Conservation (phyloP, 139 green algal species). For the Medakamo hakoo region DNA sequence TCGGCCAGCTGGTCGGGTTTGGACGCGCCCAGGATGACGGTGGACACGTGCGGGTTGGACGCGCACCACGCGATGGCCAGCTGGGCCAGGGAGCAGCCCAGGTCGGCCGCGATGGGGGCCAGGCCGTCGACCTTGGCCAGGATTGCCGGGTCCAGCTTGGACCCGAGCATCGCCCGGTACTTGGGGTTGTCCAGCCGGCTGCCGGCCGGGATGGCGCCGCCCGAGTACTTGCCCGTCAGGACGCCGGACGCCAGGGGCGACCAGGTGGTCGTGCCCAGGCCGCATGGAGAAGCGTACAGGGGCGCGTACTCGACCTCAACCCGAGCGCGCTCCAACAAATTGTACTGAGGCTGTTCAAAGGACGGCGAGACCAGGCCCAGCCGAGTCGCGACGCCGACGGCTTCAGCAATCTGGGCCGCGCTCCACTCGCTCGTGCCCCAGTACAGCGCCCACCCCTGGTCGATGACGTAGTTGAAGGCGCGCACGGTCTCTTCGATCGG, state of each 20-base stretch:
- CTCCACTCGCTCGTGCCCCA: conserved; percentile 71
- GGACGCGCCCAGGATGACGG: conserved; percentile 63
- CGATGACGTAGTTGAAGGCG: conserved; percentile 59
- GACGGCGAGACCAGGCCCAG: conserved; percentile 46
- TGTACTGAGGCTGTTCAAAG: conserved; percentile 77
- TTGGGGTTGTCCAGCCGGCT: conserved; percentile 38
- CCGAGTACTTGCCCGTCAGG: conserved; percentile 73
- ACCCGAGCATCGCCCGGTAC: conserved; percentile 46
- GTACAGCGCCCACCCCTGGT: conserved; percentile 23
- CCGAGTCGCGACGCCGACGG: conserved; percentile 37
- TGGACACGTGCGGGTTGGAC: conserved; percentile 49
- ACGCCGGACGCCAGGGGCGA: conserved; percentile 56
- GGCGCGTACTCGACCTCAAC: conserved; percentile 43
- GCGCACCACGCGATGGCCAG: conserved; percentile 63
- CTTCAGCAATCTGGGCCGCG: conserved; percentile 49
- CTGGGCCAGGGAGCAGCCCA: conserved; percentile 50
- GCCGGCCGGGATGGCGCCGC: conserved; percentile 35
- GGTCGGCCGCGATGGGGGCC: conserved; percentile 46
- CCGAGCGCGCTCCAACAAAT: conserved; percentile 49
- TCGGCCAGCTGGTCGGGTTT: conserved; percentile 45
- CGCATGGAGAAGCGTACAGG: conserved; percentile 30
- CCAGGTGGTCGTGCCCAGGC: conserved; percentile 63
- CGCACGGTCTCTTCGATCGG: conserved; percentile 79
- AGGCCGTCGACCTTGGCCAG: conserved; percentile 43
- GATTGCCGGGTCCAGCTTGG: conserved; percentile 25